phyloP scores from a whole-genome alignment of 345 rosid genomes.

The Xanthoceras sorbifolium region DNA sequence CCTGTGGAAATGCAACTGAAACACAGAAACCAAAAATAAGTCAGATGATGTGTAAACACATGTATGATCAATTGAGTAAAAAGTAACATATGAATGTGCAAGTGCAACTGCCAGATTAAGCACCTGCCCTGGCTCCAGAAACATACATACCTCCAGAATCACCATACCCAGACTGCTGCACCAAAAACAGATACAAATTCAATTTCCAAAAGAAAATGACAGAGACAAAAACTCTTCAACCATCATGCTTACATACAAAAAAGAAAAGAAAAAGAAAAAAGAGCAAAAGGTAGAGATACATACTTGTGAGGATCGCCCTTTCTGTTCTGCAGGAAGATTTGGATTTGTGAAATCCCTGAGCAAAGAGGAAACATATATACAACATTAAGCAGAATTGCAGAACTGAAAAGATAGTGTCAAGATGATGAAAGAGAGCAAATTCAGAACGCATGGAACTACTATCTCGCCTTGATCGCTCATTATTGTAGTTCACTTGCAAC shows the following conservation, averaged over 20 bases:
- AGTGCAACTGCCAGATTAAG: slow-evolving; percentile 18
- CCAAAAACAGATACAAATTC: slow-evolving; percentile 21
- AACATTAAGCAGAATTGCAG: slow-evolving; percentile 12
- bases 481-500: slow-evolving; percentile 96
- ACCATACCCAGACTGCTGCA: slow-evolving; percentile 75
- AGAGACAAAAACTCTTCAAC: slow-evolving; percentile 6
- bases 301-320: slow-evolving; percentile 90
- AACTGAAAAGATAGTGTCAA: neutral
- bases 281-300: slow-evolving; percentile 12
- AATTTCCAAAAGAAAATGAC: slow-evolving; percentile 18
- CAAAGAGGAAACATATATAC: slow-evolving; percentile 18
- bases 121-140: slow-evolving; percentile 44
- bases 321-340: slow-evolving; percentile 89
- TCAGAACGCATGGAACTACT: slow-evolving; percentile 15
- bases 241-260: neutral
- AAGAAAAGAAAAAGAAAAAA: slow-evolving; percentile 15
- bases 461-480: slow-evolving; percentile 86
- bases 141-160: slow-evolving; percentile 73
- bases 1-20: slow-evolving; percentile 96
- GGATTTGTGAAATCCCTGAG: slow-evolving; percentile 95
- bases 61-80: slow-evolving; percentile 17
- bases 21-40: slow-evolving; percentile 23
- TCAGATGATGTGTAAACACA: slow-evolving; percentile 21
- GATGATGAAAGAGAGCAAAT: slow-evolving; percentile 5
- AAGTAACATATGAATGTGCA: slow-evolving; percentile 15